Conservation (phyloP, 352 stramenopile species). For the Globisporangium radiosum region DNA sequence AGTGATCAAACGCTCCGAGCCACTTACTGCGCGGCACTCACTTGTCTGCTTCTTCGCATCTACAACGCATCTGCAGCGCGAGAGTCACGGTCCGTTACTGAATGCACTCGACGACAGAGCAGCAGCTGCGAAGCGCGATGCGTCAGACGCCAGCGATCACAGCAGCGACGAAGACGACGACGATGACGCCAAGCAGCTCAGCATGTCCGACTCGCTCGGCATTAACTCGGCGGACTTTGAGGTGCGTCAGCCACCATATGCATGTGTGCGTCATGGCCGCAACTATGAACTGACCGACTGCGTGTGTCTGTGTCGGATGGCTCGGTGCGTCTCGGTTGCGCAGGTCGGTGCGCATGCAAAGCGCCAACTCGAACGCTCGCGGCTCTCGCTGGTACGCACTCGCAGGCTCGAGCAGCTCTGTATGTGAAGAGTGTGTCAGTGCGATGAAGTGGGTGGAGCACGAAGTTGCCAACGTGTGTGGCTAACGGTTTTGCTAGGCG, state of each 20-base stretch:
- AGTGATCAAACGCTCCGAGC: too few relatives aligned
- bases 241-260: slow-evolving; percentile 16
- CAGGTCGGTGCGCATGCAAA: slow-evolving; percentile 49
- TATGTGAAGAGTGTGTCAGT: too few relatives aligned
- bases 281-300: background rate
- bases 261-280: too few relatives aligned
- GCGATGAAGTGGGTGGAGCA: too few relatives aligned
- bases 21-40: too few relatives aligned
- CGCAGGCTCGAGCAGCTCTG: background rate
- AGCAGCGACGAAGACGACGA: slow-evolving; percentile 9
- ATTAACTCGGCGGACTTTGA: slow-evolving; percentile 78
- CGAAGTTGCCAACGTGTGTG: background rate
- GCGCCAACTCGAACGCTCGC: slow-evolving; percentile 31
- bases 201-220: slow-evolving; percentile 63
- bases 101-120: background rate
- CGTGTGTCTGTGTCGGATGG: background rate
- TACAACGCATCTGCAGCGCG: background rate
- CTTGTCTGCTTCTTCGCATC: too few relatives aligned
- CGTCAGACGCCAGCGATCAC: slow-evolving; percentile 3
- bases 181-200: slow-evolving; percentile 17
- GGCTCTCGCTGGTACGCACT: slow-evolving; percentile 38
- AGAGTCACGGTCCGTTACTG: too few relatives aligned
- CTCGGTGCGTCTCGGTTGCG: background rate
- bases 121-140: background rate
- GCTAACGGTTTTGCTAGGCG: slow-evolving; percentile 13